These are phyloP conservation scores for Rhodotorula sphaerocarpa DNA, from an alignment of 768 basidiomycete genomes.

Conservation along the genomic window DNA sequence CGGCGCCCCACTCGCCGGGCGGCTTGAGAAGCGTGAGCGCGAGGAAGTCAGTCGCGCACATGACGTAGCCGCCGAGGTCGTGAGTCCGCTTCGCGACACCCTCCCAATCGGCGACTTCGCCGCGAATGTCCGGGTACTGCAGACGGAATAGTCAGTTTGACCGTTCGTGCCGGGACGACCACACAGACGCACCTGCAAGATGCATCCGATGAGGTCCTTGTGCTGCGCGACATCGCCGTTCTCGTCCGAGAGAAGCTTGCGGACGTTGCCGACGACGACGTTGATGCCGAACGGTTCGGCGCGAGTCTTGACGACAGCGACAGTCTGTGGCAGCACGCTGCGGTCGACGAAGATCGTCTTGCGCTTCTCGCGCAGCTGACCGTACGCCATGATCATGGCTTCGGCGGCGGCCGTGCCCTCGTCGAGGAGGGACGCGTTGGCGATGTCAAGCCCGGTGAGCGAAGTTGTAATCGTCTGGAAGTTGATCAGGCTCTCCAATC, in stretches of 20 bases:
- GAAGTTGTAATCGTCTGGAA: conserved; percentile 95
- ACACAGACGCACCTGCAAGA: conserved; percentile 48
- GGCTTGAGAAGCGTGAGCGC: conserved; percentile 87
- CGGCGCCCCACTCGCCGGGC: conserved; percentile 97
- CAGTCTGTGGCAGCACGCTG: conserved; percentile 76
- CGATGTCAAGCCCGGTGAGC: conserved; percentile 85
- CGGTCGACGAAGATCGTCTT: conserved; percentile 75
- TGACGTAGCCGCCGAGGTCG: conserved; percentile 65
- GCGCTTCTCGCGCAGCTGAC: conserved; percentile 58
- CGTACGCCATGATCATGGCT: conserved; percentile 82
- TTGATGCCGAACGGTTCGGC: conserved; percentile 90
- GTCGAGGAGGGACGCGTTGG: conserved; percentile 89
- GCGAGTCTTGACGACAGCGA: conserved; percentile 78
- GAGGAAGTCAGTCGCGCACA: conserved; percentile 83
- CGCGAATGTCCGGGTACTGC: conserved; percentile 90
- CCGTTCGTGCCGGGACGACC: too few species aligned
- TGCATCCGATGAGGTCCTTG: conserved; percentile 66
- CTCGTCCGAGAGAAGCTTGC: conserved; percentile 41
- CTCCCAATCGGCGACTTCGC: conserved; percentile 65
- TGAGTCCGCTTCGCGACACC: conserved; percentile 62
- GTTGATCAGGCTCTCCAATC: conserved; percentile 90
- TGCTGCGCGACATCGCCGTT: conserved; percentile 43
- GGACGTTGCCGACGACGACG: conserved; percentile 52
- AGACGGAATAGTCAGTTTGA: background rate
- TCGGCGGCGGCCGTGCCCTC: conserved; percentile 49